These are phyloP conservation scores for Barnettozyma sp. DNA, from an alignment of 805 yeast species.

Conservation along the genomic window DNA sequence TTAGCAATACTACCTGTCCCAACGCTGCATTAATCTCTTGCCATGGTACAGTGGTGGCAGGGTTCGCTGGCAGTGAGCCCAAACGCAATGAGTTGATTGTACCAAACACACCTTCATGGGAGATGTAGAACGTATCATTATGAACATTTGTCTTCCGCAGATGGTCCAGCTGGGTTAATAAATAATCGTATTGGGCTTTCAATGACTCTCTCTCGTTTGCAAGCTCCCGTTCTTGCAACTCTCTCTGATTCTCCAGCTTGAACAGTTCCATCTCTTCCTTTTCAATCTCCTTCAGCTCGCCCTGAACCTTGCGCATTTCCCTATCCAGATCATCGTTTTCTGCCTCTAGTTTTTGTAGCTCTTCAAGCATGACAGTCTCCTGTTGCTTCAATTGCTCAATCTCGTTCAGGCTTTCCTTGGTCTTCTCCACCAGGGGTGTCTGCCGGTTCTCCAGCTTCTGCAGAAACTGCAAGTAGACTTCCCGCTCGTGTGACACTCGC, in stretches of 20 bases:
- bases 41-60: conserved; percentile 54
- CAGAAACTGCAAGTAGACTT: conserved; percentile 65
- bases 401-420: conserved; percentile 22
- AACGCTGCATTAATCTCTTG: conserved; percentile 86
- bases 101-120: conserved; percentile 79
- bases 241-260: conserved; percentile 46
- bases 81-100: conserved; percentile 79
- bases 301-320: conserved; percentile 33
- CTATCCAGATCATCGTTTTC: conserved; percentile 27
- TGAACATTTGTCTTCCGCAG: conserved; percentile 75
- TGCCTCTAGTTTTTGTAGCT: conserved; percentile 38
- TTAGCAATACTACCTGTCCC: conserved; percentile 71
- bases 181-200: conserved; percentile 54
- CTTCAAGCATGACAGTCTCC: conserved; percentile 38
- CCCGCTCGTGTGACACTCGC: conserved; percentile 69
- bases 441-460: conserved; percentile 57
- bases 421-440: conserved; percentile 29
- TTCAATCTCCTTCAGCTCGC: conserved; percentile 40
- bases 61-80: conserved; percentile 56
- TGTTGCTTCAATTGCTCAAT: conserved; percentile 28
- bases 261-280: conserved; percentile 42
- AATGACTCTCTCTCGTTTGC: conserved; percentile 54
- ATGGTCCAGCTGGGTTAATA: conserved; percentile 59
- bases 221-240: conserved; percentile 44
- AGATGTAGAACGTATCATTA: conserved; percentile 75